Conservation (phyloP, 352 stramenopile genomes). For the Thalassiosira mediterranea region DNA sequence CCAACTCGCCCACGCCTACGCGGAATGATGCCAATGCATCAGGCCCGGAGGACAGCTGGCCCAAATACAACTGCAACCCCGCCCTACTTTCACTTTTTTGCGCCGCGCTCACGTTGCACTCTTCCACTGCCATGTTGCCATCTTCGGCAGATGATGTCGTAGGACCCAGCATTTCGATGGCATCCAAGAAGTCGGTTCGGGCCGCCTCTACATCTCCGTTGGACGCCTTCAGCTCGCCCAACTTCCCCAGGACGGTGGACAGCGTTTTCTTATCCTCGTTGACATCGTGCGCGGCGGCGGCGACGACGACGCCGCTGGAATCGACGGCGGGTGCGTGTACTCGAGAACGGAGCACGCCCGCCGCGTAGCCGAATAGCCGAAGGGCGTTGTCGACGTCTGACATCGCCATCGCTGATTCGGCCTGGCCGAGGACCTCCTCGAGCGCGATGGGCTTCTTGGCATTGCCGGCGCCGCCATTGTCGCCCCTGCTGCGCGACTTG, state of each 20-base stretch:
- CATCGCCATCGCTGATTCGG: slow-evolving; percentile 59
- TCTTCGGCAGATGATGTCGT: slow-evolving; percentile 19
- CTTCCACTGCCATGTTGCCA: slow-evolving; percentile 10
- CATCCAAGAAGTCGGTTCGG: slow-evolving; percentile 65
- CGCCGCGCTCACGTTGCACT: slow-evolving; percentile 27
- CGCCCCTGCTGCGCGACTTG: slow-evolving; percentile 32
- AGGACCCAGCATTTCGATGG: slow-evolving; percentile 52
- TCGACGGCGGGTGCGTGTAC: slow-evolving; percentile 13
- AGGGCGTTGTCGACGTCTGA: slow-evolving; percentile 58
- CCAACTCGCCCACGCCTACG: slow-evolving; percentile 57
- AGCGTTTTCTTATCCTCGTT: slow-evolving; percentile 42
- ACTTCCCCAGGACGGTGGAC: slow-evolving; percentile 70
- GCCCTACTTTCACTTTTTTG: slow-evolving; percentile 57
- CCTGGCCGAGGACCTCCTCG: slow-evolving; percentile 57
- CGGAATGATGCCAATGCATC: slow-evolving; percentile 72
- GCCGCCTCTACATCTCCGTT: slow-evolving; percentile 69
- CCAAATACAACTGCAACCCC: slow-evolving; percentile 74
- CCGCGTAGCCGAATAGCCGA: slow-evolving; percentile 46
- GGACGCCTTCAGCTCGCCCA: slow-evolving; percentile 70
- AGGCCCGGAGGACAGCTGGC: slow-evolving; percentile 69
- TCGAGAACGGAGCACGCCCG: slow-evolving; percentile 31
- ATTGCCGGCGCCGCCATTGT: slow-evolving; percentile 5
- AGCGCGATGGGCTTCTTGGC: slow-evolving; percentile 37
- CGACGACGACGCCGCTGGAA: not conserved
- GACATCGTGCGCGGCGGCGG: not conserved